Percentiles rank a stretch among this genome's conserved stretches.
These are phyloP conservation scores for Delonix regia DNA, from an alignment of 306 rosid genomes.

Conservation along the genomic window DNA sequence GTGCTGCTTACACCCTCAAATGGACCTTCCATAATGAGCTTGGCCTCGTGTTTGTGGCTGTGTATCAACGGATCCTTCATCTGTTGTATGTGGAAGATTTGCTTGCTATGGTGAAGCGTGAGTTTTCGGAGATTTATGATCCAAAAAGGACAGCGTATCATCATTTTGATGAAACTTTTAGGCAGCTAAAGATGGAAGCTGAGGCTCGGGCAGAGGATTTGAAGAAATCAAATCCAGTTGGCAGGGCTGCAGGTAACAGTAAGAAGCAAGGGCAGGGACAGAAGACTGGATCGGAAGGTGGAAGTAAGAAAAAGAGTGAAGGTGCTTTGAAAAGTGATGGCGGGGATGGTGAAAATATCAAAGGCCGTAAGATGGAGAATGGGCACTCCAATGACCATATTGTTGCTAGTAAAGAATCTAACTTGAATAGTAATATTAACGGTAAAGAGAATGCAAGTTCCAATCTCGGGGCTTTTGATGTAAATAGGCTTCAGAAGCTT, in stretches of 20 bases:
- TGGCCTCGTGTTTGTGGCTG: slow-evolving; percentile 89
- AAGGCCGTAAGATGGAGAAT: slow-evolving; percentile 65
- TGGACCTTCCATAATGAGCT: slow-evolving; percentile 96
- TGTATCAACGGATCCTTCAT: slow-evolving; percentile 84
- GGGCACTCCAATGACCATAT: slow-evolving; percentile 62
- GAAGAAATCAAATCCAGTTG: slow-evolving; percentile 71
- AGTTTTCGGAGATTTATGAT: slow-evolving; percentile 70
- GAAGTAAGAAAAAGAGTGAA: slow-evolving; percentile 56
- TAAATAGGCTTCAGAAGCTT: slow-evolving; percentile 89
- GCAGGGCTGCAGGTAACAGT: slow-evolving; percentile 50
- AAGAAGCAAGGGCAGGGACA: slow-evolving; percentile 72
- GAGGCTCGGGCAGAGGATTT: slow-evolving; percentile 86
- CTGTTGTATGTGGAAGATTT: slow-evolving; percentile 84
- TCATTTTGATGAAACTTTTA: slow-evolving; percentile 85
- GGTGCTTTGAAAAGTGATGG: slow-evolving; percentile 56
- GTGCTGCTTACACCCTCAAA: slow-evolving; percentile 87
- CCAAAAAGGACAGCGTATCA: slow-evolving; percentile 56
- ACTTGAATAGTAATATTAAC: slow-evolving; percentile 50
- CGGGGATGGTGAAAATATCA: slow-evolving; percentile 46
- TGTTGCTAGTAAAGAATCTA: slow-evolving; percentile 56
- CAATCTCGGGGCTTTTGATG: slow-evolving; percentile 94
- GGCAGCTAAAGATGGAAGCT: slow-evolving; percentile 81
- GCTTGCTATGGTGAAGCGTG: slow-evolving; percentile 75
- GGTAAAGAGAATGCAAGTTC: slow-evolving; percentile 77
- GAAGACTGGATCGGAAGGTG: slow-evolving; percentile 64